Base-by-base conservation (phyloP, 2,329 filamentous ascomycete species). In the Aurifilum marmelostoma region DNA sequence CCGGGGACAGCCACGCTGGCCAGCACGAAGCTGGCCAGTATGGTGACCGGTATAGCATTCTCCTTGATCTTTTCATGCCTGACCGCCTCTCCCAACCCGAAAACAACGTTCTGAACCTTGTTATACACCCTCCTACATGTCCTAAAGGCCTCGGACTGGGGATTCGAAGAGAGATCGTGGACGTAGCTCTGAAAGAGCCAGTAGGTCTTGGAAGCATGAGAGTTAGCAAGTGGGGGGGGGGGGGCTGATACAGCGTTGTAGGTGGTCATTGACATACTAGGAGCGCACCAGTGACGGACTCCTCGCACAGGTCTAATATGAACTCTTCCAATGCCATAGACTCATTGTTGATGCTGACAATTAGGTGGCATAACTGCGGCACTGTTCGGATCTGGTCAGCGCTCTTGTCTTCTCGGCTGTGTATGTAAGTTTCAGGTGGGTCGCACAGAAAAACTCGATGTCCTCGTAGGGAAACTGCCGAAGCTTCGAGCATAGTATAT, bases 291-390 rank as follows among this genome's bases (percentile, higher is more conserved):
- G 92, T 95, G 73, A 94, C 92, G 24, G 92, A 95, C 81, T 95
- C 92, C 80, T 96, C 91, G 80, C 93, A 96, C 70, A 96, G 82
- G 79, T 96, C 92, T 76, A 95, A 83, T 75, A 96, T 86, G 78
- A 95, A 96, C 82, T 96, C 92, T 81, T 96, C 93, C 80, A 96
- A 80, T 63, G 93, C 92, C 92, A 96, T 94, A 74, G 92, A 95
- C 84, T 96, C 93, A 81, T 95, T 96, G 83, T 95, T 89, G 79
- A 95, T 88, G 80, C 91, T 94, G 77, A 96, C 92, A 81, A 94
- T 89, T 72, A 96, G 89, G 82, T 96, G 93, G 79, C 92, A 96
- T 84, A 96, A 84, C 83, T 93, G 91, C 72, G 92, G 92, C 63
- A 96, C 65, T 67, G 58, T 58, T 61, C 58, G 56, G 29, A 16